phyloP scores from a whole-genome alignment of 306 rosid genomes.

The Benincasa hispida region DNA sequence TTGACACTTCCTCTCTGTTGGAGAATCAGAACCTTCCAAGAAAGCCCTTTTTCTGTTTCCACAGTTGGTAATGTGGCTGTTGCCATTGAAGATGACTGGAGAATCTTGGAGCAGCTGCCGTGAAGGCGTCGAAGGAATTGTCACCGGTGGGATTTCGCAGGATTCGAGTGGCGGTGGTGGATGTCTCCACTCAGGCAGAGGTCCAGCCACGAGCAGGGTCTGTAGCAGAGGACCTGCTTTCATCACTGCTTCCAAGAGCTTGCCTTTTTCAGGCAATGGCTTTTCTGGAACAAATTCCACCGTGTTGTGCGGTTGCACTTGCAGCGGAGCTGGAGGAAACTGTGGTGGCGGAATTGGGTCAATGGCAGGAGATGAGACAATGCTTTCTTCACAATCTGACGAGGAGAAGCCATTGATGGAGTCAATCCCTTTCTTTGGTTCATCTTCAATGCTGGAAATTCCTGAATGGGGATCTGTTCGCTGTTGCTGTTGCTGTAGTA shows the following conservation, averaged over 20 bases:
- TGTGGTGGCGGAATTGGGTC: slow-evolving; percentile 43
- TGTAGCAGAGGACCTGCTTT: slow-evolving; percentile 95
- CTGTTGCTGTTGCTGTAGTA: slow-evolving; percentile 21
- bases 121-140: slow-evolving; percentile 43
- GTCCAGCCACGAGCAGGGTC: slow-evolving; percentile 83
- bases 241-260: slow-evolving; percentile 94
- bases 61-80: slow-evolving; percentile 28
- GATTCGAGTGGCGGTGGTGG: slow-evolving; percentile 95
- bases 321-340: slow-evolving; percentile 14
- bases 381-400: slow-evolving; percentile 98
- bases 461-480: slow-evolving; percentile 63
- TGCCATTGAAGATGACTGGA: slow-evolving; percentile 16
- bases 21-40: slow-evolving; percentile 50
- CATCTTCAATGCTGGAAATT: slow-evolving; percentile 90
- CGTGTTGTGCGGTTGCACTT: slow-evolving; percentile 2
- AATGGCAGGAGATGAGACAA: slow-evolving; percentile 74
- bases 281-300: slow-evolving; percentile 40
- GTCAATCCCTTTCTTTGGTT: slow-evolving; percentile 66
- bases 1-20: slow-evolving; percentile 55
- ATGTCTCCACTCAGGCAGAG: slow-evolving; percentile 98
- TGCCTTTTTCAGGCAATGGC: slow-evolving; percentile 89
- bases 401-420: slow-evolving; percentile 64
- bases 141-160: slow-evolving; percentile 80
- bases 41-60: slow-evolving; percentile 66
- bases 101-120: slow-evolving; percentile 37